Base-by-base conservation (phyloP, 1,139 yeast species). In the Nadsonia commutata region DNA sequence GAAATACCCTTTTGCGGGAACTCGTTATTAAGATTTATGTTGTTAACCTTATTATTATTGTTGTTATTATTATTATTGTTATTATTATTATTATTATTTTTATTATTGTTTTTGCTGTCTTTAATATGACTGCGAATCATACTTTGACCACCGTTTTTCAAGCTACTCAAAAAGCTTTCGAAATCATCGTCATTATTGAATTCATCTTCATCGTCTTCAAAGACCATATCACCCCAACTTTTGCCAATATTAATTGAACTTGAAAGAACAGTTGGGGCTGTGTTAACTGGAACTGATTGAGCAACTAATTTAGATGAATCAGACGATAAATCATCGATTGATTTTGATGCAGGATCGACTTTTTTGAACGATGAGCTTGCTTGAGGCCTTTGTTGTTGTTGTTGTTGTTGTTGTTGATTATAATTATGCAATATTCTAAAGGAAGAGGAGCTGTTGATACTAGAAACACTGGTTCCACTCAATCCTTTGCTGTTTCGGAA, bases 161-260 rank as follows among this genome's bases (percentile, higher is more conserved):
- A 27, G n/a, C 33, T 27, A 27, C 44, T 40, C 44, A 42, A 21
- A 21, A 38, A 42, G 21, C 36, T 39, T 22, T 27, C 20, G 18
- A 42, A 39, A 11, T 42, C 44, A 33, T 42, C 31, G 18, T 36
- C 41, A 27, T 42, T 31, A 27, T 38, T 38, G 40, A 11, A 38
- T 31, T 36, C 57, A 41, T 58, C 61, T 23, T 52, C 58, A 33
- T 56, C 60, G 39, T 56, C 59, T 19, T 56, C 59, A 39, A 52
- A 50, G 36, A 50, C 58, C 38, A 57, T 42, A 45, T 60, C 64
- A 38, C 59, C 49, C 64, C 64, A 60, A 41, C 58, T 54, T 45
- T 55, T 58, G 47, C 62, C 62, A 40, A 57, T 55, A 48, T 56
- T 56, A 46, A 55, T 50, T 8, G 49, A 41, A 31, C 52, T 47